Evolutionary conservation across 371 early-diverging fungal species (phyloP), one percentile per base, ranked within the genome.

Genomic region (Mortierella sp.): DNA sequence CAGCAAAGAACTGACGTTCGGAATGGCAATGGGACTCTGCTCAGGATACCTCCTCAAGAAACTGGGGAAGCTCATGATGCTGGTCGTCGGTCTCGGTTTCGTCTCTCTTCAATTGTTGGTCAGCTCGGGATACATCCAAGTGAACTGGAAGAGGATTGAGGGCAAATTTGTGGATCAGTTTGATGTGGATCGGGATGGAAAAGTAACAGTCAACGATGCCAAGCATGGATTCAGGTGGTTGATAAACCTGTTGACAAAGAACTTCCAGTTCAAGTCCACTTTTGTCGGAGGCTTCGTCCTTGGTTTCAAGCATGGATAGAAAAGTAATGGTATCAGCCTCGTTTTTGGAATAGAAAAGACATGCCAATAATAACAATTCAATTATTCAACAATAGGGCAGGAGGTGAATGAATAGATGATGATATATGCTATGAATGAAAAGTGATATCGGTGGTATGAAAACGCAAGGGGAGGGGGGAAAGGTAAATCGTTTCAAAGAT

Each of bases 201-300:
- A 80, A 49, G 92, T 92, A 2, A 91, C 91, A 0, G 75, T 65
- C 24, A 79, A 83, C 0, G 91, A 92, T 73, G 81, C 90, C 48
- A 86, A 86, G 44, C 76, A 87, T 38, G 89, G 83, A 10, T 88
- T 92, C 88, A 77, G 88, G 35, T 79, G 72, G 12, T 75, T 93
- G 29, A 82, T 91, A 41, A 83, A 80, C 18, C 60, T 93, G n/a
- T 84, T 93, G 82, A 93, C 93, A 8, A 87, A 82, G 60, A 91
- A 92, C 71, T 81, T 93, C 29, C 93, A 92, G 77, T 93, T 93
- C 88, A 93, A 92, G 78, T 88, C 91, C 2, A 90, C 92, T 2
- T 93, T 92, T 68, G 78, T 90, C 12, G 82, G 86, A 41, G 93
- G 93, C 0, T 90, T 92, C 48, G 89, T 89, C 77, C 72, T 88